Percentiles rank a stretch among this genome's conserved stretches.
phyloP scores from a whole-genome alignment of 345 rosid genomes.

The Populus pruinosa region DNA sequence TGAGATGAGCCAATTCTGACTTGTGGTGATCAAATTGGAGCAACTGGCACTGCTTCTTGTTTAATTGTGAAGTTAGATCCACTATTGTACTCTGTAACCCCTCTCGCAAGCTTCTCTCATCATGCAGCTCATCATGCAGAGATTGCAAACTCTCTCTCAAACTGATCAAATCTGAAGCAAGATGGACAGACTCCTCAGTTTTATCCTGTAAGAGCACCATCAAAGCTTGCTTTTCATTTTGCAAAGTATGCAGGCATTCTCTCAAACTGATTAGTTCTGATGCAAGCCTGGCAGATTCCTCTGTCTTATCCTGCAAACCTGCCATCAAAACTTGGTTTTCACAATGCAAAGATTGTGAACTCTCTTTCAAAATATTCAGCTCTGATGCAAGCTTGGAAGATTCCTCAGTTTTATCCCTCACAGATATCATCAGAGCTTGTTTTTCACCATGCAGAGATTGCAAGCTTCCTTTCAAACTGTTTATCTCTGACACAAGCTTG shows the following conservation, averaged over 20 bases:
- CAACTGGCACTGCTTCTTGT: conserved; percentile 46
- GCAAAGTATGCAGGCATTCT: conserved; percentile 8
- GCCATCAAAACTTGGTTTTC: conserved; percentile 22
- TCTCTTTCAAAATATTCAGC: conserved; percentile 11
- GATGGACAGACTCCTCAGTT: conserved; percentile 13
- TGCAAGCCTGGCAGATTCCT: conserved; percentile 8
- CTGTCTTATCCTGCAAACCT: conserved; percentile 8
- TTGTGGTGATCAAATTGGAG: conserved; percentile 47
- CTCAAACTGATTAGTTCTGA: conserved; percentile 14
- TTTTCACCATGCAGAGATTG: conserved; percentile 15
- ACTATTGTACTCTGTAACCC: conserved; percentile 40
- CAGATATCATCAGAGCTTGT: conserved; percentile 7
- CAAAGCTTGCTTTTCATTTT: conserved; percentile 13
- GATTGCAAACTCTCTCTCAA: conserved; percentile 23
- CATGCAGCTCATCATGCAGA: conserved; percentile 38
- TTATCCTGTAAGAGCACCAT: neutral
- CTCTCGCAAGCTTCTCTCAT: conserved; percentile 48
- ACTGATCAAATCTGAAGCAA: conserved; percentile 2
- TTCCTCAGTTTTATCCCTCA: conserved; percentile 16
- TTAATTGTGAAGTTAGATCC: conserved; percentile 54
- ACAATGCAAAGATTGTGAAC: conserved; percentile 8
- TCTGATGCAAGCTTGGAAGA: conserved; percentile 10
- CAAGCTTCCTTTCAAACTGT: conserved; percentile 13
- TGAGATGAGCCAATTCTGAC: conserved; percentile 53
- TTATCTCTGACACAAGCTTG: conserved; percentile 14